Evolutionary conservation across 768 basidiomycete genomes (phyloP).

Genomic region (Hysterangium stoloniferum): DNA sequence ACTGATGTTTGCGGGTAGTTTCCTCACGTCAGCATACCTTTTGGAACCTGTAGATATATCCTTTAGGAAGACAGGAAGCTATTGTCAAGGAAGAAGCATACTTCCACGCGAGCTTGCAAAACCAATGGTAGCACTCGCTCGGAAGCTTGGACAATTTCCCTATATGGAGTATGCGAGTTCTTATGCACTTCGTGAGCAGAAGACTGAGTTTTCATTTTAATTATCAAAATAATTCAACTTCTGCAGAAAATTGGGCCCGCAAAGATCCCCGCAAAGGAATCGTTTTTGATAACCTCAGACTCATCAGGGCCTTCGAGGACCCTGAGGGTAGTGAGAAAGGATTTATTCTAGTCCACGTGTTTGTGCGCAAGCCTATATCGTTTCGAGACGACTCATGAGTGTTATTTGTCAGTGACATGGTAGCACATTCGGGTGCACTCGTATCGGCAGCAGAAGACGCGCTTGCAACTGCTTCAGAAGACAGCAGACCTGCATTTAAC

Average conservation of each 20-base stretch:
- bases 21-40: slow-evolving; percentile 26
- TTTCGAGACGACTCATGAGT: neutral
- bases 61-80: slow-evolving; percentile 21
- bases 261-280: slow-evolving; percentile 20
- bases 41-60: slow-evolving; percentile 25
- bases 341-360: slow-evolving; percentile 14
- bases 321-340: slow-evolving; percentile 17
- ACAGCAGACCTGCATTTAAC: slow-evolving; percentile 18
- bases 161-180: slow-evolving; percentile 29
- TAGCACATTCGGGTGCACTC: slow-evolving; percentile 21
- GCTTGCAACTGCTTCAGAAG: slow-evolving; percentile 17
- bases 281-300: slow-evolving; percentile 25
- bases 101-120: slow-evolving; percentile 22
- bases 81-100: slow-evolving; percentile 21
- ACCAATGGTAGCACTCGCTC: slow-evolving; percentile 23
- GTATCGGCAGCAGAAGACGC: slow-evolving; percentile 20
- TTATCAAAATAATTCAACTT: neutral
- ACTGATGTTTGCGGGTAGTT: slow-evolving; percentile 2
- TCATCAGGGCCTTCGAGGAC: slow-evolving; percentile 28
- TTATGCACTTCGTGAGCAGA: slow-evolving; percentile 23
- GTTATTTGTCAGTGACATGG: slow-evolving; percentile 22
- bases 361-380: neutral
- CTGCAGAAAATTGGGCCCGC: slow-evolving; percentile 19
- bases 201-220: neutral
- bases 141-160: slow-evolving; percentile 22